phyloP scores from a whole-genome alignment of 75 land plant genomes.

The Adiantum capillusveneris region DNA sequence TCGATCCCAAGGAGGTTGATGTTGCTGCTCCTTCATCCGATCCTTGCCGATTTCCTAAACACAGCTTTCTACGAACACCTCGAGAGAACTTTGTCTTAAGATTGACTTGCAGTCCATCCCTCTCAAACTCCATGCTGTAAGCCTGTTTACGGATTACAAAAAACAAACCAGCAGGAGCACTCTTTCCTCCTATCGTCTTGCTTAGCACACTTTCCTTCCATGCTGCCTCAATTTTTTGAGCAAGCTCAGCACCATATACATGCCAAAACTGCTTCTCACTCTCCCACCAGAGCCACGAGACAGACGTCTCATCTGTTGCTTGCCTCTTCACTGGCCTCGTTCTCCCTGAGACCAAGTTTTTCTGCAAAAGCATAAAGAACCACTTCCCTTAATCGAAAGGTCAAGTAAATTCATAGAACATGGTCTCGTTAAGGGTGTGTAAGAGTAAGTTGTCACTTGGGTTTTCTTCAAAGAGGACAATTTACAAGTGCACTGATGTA shows the following conservation, averaged over 20 bases:
- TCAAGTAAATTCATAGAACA: no score
- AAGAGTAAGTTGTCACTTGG: no score
- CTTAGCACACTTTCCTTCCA: conserved; percentile 18
- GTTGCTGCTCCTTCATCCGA: no score
- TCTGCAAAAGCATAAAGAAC: conserved; percentile 4
- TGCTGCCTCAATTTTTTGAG: conserved; percentile 20
- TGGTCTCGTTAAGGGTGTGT: no score
- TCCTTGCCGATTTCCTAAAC: not conserved
- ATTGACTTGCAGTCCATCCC: not conserved
- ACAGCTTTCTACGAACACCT: not conserved
- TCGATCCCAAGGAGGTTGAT: no score
- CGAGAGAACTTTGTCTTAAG: not conserved
- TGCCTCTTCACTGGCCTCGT: conserved; percentile 23
- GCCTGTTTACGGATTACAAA: not conserved
- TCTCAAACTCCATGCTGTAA: no score
- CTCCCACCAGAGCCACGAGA: conserved; percentile 25
- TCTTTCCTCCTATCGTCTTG: conserved; percentile 1
- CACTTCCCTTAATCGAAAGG: no score
- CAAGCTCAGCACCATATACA: conserved; percentile 2
- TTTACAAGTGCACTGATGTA: no score
- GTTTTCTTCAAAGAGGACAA: no score
- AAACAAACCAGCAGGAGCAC: conserved; percentile 11
- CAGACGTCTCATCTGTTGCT: not conserved
- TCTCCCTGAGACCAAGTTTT: conserved; percentile 4
- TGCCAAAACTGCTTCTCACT: conserved; percentile 8